Percentiles rank a stretch among this genome's conserved stretches.
phyloP scores from a whole-genome alignment of 441 rosid genomes.

The Gossypium schwendimanii region DNA sequence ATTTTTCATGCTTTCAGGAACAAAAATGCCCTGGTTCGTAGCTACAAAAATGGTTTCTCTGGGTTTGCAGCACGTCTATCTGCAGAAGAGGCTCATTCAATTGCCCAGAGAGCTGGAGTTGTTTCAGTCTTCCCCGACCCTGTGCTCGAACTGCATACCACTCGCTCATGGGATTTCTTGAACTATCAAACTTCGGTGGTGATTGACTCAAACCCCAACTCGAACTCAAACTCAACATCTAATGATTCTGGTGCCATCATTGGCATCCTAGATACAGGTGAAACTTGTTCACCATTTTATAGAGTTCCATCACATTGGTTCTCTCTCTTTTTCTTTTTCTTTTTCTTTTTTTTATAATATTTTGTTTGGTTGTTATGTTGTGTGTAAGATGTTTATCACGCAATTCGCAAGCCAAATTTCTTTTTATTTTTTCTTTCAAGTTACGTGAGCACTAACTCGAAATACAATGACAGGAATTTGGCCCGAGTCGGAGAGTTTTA shows the following conservation, averaged over 20 bases:
- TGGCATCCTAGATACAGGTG: constrained; percentile 56
- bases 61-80: constrained; percentile 75
- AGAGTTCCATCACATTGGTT: background rate
- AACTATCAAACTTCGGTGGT: constrained; percentile 42
- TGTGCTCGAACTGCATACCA: constrained; percentile 59
- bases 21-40: constrained; percentile 34
- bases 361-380: background rate
- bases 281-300: background rate
- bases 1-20: constrained; percentile 28
- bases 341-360: background rate
- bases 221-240: constrained; percentile 20
- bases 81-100: constrained; percentile 47
- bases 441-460: background rate
- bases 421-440: background rate
- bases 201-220: constrained; percentile 26
- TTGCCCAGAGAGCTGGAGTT: constrained; percentile 56
- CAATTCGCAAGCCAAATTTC: background rate
- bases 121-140: constrained; percentile 71
- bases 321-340: background rate
- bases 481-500: constrained; percentile 60
- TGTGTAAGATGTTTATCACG: background rate
- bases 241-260: constrained; percentile 34
- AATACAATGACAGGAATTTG: constrained; percentile 35
- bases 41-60: constrained; percentile 57
- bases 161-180: constrained; percentile 89